These are phyloP conservation scores for Pascua guehoae DNA, from an alignment of 1,284 basidiomycete species.

Conservation along the genomic window DNA sequence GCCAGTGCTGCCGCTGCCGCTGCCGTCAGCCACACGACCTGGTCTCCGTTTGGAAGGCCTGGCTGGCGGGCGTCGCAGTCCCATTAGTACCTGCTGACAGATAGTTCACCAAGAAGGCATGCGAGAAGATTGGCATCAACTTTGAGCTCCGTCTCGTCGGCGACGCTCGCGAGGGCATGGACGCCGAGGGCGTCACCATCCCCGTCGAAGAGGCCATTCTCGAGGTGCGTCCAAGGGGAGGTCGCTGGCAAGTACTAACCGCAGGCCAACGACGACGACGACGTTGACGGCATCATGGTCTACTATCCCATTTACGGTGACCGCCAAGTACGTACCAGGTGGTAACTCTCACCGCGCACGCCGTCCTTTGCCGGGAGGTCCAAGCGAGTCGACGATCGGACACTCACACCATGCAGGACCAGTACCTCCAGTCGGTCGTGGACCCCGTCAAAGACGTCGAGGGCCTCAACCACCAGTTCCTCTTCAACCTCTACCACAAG, in stretches of 20 bases:
- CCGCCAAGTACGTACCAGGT: constrained; percentile 61
- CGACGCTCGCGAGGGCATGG: constrained; percentile 51
- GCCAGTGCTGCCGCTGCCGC: too few species aligned
- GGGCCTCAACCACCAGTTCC: constrained; percentile 91
- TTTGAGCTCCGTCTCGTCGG: constrained; percentile 73
- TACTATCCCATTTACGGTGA: constrained; percentile 90
- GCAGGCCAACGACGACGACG: constrained; percentile 73
- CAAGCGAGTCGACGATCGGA: constrained; percentile 26
- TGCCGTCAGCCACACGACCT: too few species aligned
- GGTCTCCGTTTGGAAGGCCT: too few species aligned
- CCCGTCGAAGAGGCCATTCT: constrained; percentile 92
- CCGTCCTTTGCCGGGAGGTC: neutral
- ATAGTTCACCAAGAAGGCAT: constrained; percentile 82
- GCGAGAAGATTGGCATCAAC: constrained; percentile 79
- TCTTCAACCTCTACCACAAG: constrained; percentile 98
- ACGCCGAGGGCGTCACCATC: constrained; percentile 56
- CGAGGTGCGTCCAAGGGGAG: constrained; percentile 50
- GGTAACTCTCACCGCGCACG: too few species aligned
- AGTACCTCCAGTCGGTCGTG: constrained; percentile 76
- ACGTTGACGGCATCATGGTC: constrained; percentile 94
- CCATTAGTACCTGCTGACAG: neutral
- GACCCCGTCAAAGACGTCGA: constrained; percentile 97
- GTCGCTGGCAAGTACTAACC: constrained; percentile 30
- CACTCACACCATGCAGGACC: constrained; percentile 60
- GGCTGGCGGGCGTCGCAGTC: neutral